Evolutionary conservation across 805 yeast genomes (phyloP), one percentile per base, ranked within the genome.

Genomic region (Schwanniomyces yamadae): DNA sequence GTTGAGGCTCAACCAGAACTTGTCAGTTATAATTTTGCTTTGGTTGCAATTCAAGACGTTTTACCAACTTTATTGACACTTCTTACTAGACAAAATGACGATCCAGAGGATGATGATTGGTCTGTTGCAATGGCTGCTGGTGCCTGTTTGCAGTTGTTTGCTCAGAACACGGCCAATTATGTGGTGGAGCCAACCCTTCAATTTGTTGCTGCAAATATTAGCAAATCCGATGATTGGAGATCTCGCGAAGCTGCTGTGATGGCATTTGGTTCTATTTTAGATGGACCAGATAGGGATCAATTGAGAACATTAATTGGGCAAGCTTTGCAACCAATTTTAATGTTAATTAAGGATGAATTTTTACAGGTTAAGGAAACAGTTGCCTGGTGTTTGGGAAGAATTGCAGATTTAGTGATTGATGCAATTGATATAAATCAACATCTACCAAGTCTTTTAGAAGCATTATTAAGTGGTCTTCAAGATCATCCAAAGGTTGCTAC

Each of bases 41-140:
- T 82, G 28, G 80, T 80, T 34, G 96, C 98, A 7, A 71, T 88
- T 35, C 72, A 77, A 39, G 93, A 87, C 52, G 93, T 93, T 19
- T 74, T 91, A 40, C 98, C 99, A 24, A 85, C 95, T 20, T 68
- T 93, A 42, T 74, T 93, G 49, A 70, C 76, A 29, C 71, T 93
- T 40, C 75, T 93, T 41, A 85, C 90, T 8, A 78, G 87, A 59
- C 97, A 89, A 61, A 88, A 86, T 58, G 97, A 89, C 38, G 96
- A 87, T 54, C 84, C 89, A 20, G 95, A 85, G 53, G 96, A 87
- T 57, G 99, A 93, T 55, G 95, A 87, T 52, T 93, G 99, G 99
- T 86, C 90, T 41, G 95, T 88, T 27, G 80, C 96, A 7, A 91
- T 91, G 98, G 97, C 98, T 33, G 96, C 99, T 1, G 99, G 96